Base-by-base conservation (phyloP, 1,284 basidiomycete genomes). In the Cerrena zonata region DNA sequence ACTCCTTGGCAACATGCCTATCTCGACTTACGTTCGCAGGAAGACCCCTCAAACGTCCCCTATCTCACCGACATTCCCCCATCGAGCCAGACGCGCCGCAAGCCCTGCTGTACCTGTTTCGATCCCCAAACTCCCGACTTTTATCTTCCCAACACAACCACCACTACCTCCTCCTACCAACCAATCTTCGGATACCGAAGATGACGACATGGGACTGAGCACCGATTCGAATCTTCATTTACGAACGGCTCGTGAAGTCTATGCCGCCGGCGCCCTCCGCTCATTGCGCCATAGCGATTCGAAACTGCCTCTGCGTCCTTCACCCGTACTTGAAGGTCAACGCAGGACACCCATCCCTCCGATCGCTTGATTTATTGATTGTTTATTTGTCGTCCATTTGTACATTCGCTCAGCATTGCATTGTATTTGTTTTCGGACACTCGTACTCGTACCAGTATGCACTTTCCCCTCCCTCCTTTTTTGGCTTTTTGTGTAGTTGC, bases 21-120 rank as follows among this genome's bases (percentile, higher is more conserved):
- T 89, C 53, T 89, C 86, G 18, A 77, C 78, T 30, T 89, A 85
- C 55, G 80, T 86, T 39, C 83, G 86, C 53, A 80, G 86, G 52
- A 85, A 81, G 67, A 86, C 84, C 2, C 86, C 87, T 23, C 79
- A 80, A 54, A 73, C 78, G 34, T 87, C 86, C 13, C 86, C 86
- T 0, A 83, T 79, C 15, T 79, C 80, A 0, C 78, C 84, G 12
- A 77, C 77, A 23, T 88, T 84, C 62, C 71, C 75, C 50, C 72
- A 70, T 40, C 58, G 71, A 53, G 7, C 30, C 15, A 66, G 58
- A 51, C 63, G 60, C 49, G 61, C 51, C n/a, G 51, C 64, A 49
- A 65, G 67, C 48, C 63, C 69, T 34, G 61, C 72, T 69, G 53
- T 75, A 73, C 79, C 81, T 13, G 74, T 84, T 58, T 73, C 73